Evolutionary conservation across 768 basidiomycete species (phyloP), one percentile per base, ranked within the genome.

Genomic region (Rhodotorula sphaerocarpa): DNA sequence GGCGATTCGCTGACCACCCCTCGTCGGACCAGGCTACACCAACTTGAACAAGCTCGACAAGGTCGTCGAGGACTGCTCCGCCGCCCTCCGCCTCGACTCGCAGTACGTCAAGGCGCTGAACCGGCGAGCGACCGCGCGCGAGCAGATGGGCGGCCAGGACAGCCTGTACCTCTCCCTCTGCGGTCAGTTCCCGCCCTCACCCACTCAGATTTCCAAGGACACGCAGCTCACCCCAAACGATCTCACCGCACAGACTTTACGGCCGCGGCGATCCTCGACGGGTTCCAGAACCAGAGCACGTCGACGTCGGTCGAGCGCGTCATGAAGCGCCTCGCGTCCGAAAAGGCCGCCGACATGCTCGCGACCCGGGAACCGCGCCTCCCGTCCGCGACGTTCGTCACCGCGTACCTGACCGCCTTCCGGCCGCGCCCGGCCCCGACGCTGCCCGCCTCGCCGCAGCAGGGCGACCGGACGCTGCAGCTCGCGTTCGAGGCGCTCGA

Each of bases 401-500:
- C 86, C 18, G 88, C 93, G 1, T 99, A 97, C 79, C 90, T 97
- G 74, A 86, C 90, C 62, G 95, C 95, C 14, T 97, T 97, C 86
- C 84, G 95, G 67, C 79, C 85, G 59, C 85, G 84, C 48, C 75
- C 85, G 11, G 79, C 81, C 46, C 90, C 87, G 18, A 71, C 76
- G 0, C 81, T 92, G 43, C 88, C 92, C 23, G 86, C 84, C 67
- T 79, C 78, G 45, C 84, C 88, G 1, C 5, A 42, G 4, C 82
- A 81, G 42, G 95, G 91, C 7, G 95, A 97, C 73, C 76, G 84
- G 63, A 92, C 90, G 2, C 81, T 97, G 25, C 73, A 83, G 43
- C 80, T 90, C 15, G 87, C 87, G 3, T 79, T 90, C 45, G 79
- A 91, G 57, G 93, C 95, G 0, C 83, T 96, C 39, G 82, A 80